Percentiles rank a stretch among this genome's conserved stretches.
phyloP scores from a whole-genome alignment of 2,329 filamentous ascomycete species.

The Aspergillus sp. region DNA sequence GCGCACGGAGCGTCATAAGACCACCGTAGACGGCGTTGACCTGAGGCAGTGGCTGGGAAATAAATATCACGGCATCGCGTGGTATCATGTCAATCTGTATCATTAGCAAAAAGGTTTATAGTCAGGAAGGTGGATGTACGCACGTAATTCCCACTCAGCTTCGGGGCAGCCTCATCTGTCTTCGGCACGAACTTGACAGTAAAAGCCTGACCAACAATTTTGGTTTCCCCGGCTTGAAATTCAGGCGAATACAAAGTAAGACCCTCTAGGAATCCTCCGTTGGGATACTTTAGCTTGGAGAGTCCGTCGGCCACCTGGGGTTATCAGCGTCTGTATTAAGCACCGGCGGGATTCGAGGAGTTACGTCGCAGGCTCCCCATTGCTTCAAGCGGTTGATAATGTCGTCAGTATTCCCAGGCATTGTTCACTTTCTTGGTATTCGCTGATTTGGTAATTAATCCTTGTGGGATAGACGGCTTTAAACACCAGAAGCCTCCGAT shows the following conservation, averaged over 20 bases:
- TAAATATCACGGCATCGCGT: slow-evolving; percentile 49
- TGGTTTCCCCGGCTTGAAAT: slow-evolving; percentile 52
- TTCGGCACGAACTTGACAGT: slow-evolving; percentile 53
- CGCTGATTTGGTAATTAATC: not conserved
- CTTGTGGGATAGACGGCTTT: not conserved
- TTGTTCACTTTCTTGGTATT: not conserved
- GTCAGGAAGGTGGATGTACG: not conserved
- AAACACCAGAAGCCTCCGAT: not conserved
- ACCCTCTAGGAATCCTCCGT: slow-evolving; percentile 56
- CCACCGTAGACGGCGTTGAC: slow-evolving; percentile 55
- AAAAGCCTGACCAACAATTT: slow-evolving; percentile 56
- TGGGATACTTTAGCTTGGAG: slow-evolving; percentile 4
- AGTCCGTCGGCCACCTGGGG: slow-evolving; percentile 1
- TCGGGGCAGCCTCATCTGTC: slow-evolving; percentile 31
- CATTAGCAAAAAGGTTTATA: not conserved
- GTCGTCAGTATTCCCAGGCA: not conserved
- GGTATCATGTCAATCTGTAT: slow-evolving; percentile 53
- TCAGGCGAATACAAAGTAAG: slow-evolving; percentile 57
- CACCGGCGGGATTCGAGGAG: not conserved
- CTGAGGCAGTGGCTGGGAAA: slow-evolving; percentile 47
- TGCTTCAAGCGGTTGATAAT: not conserved
- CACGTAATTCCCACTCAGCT: not conserved
- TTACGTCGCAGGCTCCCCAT: not conserved
- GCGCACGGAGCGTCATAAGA: slow-evolving; percentile 53
- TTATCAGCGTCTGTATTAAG: not conserved